Conservation (phyloP, 495 filamentous ascomycete genomes). For the Corynascus novoguineensis region DNA sequence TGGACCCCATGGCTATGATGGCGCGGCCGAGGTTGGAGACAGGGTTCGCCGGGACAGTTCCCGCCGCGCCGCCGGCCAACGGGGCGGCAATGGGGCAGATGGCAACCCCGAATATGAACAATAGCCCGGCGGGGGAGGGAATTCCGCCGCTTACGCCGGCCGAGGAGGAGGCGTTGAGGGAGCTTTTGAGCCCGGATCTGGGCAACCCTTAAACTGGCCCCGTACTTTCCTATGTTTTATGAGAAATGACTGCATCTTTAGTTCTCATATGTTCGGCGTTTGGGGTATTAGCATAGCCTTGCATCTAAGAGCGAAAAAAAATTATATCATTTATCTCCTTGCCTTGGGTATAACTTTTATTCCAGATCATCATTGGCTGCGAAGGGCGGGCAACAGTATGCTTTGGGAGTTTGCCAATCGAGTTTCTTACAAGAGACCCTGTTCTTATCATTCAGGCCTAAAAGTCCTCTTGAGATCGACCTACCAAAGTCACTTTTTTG, state of each 20-base stretch:
- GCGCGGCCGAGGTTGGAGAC: slow-evolving; percentile 9
- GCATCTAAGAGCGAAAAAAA: neutral
- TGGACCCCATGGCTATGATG: slow-evolving; percentile 5
- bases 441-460: too few species aligned
- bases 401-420: too few species aligned
- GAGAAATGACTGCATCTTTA: neutral
- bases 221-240: too few species aligned
- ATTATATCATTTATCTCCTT: too few species aligned
- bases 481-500: neutral
- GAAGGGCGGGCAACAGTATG: too few species aligned
- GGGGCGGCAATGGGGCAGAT: slow-evolving; percentile 6
- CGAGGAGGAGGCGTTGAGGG: slow-evolving; percentile 15
- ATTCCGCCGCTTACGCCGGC: slow-evolving; percentile 16
- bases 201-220: neutral
- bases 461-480: too few species aligned
- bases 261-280: neutral
- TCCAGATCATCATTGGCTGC: too few species aligned
- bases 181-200: slow-evolving; percentile 10
- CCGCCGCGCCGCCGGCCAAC: neutral
- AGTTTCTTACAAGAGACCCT: too few species aligned
- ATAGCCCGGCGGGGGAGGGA: neutral
- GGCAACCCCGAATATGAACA: neutral
- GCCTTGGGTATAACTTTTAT: too few species aligned
- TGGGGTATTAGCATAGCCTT: neutral
- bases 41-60: neutral